Percentiles rank a stretch among this genome's conserved stretches.
Evolutionary conservation across 768 basidiomycete genomes (phyloP).

Genomic region (Lentinus tigrinus): DNA sequence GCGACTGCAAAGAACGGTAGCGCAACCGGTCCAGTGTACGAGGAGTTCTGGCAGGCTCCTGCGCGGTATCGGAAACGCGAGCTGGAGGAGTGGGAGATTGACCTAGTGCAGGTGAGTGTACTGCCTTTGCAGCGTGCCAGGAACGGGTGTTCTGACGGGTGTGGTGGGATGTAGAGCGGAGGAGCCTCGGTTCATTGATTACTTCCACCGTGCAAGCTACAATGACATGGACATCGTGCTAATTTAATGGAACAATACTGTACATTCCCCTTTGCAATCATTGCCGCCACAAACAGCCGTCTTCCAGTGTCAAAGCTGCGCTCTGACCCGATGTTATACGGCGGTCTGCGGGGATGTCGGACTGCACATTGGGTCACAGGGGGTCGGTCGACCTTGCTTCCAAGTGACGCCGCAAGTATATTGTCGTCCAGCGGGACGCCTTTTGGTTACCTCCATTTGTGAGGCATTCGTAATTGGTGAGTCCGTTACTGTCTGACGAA

Average conservation of each 20-base stretch:
- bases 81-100: conserved; percentile 30
- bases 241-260: conserved; percentile 1
- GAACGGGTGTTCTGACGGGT: not conserved
- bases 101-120: conserved; percentile 25
- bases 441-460: no score
- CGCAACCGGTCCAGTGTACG: conserved; percentile 19
- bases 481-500: no score
- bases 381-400: no score
- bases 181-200: conserved; percentile 12
- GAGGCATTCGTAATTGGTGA: no score
- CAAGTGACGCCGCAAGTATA: no score
- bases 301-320: no score
- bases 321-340: no score
- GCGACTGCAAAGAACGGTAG: conserved; percentile 4
- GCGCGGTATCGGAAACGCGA: conserved; percentile 22
- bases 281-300: no score
- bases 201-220: not conserved
- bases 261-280: not conserved
- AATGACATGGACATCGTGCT: conserved; percentile 1
- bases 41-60: conserved; percentile 32
- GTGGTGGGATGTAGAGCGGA: conserved; percentile 1
- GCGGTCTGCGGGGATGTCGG: no score
- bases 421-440: no score
- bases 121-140: no score
- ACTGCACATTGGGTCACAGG: no score